These are phyloP conservation scores for Aspergillus ochraceoroseus DNA, from an alignment of 2,329 filamentous ascomycete genomes.

Conservation along the genomic window DNA sequence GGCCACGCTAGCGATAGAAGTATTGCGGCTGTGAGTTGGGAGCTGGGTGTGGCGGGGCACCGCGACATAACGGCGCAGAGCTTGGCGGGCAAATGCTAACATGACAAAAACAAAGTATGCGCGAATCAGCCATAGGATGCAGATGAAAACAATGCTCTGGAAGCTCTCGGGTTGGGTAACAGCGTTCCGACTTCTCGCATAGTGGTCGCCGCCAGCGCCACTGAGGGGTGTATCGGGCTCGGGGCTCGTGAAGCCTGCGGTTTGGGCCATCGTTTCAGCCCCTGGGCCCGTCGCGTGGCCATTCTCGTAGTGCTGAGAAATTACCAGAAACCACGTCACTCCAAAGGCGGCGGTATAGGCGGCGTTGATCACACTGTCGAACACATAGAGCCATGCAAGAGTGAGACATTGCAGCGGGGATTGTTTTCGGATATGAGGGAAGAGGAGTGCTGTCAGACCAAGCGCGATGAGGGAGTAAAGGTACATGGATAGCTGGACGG, in stretches of 20 bases:
- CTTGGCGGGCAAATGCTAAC: conserved; percentile 73
- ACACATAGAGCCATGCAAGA: conserved; percentile 76
- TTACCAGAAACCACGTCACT: conserved; percentile 77
- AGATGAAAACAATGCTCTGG: conserved; percentile 73
- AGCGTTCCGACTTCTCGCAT: conserved; percentile 49
- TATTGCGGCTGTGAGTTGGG: conserved; percentile 41
- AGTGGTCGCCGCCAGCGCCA: conserved; percentile 42
- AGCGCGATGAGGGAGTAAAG: conserved; percentile 75
- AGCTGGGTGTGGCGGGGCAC: conserved; percentile 38
- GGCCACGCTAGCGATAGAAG: conserved; percentile 47
- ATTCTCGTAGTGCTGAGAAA: conserved; percentile 54
- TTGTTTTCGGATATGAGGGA: conserved; percentile 74
- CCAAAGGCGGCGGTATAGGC: conserved; percentile 79
- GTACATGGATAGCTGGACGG: conserved; percentile 84
- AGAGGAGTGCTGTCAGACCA: conserved; percentile 61
- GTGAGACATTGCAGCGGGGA: conserved; percentile 73
- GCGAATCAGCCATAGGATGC: conserved; percentile 66
- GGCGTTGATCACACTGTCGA: conserved; percentile 77
- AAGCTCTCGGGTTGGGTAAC: conserved; percentile 62
- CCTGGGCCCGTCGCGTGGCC: conserved; percentile 47
- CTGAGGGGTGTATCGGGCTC: conserved; percentile 58
- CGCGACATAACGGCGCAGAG: conserved; percentile 59
- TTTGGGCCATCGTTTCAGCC: conserved; percentile 55
- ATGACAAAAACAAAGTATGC: conserved; percentile 81
- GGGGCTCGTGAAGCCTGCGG: conserved; percentile 61